Evolutionary conservation across 495 filamentous ascomycete species (phyloP), one percentile per base, ranked within the genome.

Genomic region (Elasticomyces elasticus): DNA sequence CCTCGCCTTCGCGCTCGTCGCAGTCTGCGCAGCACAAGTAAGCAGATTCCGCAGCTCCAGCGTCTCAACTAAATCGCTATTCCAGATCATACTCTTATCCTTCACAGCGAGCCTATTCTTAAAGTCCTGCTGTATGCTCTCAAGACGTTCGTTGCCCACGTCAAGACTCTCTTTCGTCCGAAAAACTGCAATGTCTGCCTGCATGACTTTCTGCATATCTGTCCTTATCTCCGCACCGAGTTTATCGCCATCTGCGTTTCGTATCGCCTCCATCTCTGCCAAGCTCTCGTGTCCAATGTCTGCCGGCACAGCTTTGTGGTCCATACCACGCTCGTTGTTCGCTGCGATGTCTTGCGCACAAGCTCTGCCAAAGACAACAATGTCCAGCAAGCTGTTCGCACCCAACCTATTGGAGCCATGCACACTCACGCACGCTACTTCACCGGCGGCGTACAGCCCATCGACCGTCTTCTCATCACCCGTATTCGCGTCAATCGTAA

Each of bases 41-140:
- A 97, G 72, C 60, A 97, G 67, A 69, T 97, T 97, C 62, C 88
- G 76, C 63, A 96, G 76, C 73, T 97, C 91, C 38, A 97, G 79
- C 25, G 89, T 94, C 80, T 97, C 91, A 51, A 95, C 86, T 26
- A 97, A 79, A 64, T 97, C 91, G 33, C 86, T 87, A 81, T 97
- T 97, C 91, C 91, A 97, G 75, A 97, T 95, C 92, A 97, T 95
- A 80, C 86, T 90, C 66, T 91, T 85, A 70, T 97, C 91, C 78
- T 94, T 95, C 70, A 86, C 94, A 63, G 87, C 86, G 56, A 96
- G 81, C n/a, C 44, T 15, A 66, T 95, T 79, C 52, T 70, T 66
- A 73, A 85, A 97, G 58, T 74, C 81, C 64, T 80, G 70, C 68
- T 97, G 92, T 62, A 96, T 84, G 56, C 85, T 77, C 62, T 72